Conservation (phyloP, 164 flowering plant genomes). For the Taxillus chinensis region DNA sequence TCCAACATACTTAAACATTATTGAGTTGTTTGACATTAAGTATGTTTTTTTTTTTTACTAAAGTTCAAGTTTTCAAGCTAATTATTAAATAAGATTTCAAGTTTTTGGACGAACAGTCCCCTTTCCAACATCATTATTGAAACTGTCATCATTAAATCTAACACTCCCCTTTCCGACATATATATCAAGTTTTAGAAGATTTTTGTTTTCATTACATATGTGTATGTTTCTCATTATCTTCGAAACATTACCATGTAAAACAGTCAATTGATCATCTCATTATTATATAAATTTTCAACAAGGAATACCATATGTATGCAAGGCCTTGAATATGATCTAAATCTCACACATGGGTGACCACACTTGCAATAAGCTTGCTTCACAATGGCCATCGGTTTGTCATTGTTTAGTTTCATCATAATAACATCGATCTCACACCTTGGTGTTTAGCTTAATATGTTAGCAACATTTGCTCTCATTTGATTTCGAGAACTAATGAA, state of each 20-base stretch:
- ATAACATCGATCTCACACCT: too few species aligned
- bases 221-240: neutral
- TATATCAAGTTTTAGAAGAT: slow-evolving; percentile 71
- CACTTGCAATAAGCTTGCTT: slow-evolving; percentile 55
- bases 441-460: too few species aligned
- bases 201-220: too few species aligned
- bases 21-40: too few species aligned
- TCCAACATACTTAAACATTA: too few species aligned
- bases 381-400: slow-evolving; percentile 93
- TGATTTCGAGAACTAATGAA: too few species aligned
- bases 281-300: slow-evolving; percentile 11
- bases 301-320: slow-evolving; percentile 72
- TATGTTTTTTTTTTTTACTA: neutral
- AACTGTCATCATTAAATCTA: too few species aligned
- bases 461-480: too few species aligned
- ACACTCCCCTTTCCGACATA: too few species aligned
- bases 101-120: slow-evolving; percentile 47
- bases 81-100: slow-evolving; percentile 36
- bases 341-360: slow-evolving; percentile 55
- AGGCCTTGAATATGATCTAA: slow-evolving; percentile 26
- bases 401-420: too few species aligned
- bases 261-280: neutral
- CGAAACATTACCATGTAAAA: neutral
- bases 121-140: too few species aligned
- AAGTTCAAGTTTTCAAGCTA: slow-evolving; percentile 60